Evolutionary conservation across 495 filamentous ascomycete species (phyloP), one percentile per base, ranked within the genome.

Genomic region (Neurospora sp.): DNA sequence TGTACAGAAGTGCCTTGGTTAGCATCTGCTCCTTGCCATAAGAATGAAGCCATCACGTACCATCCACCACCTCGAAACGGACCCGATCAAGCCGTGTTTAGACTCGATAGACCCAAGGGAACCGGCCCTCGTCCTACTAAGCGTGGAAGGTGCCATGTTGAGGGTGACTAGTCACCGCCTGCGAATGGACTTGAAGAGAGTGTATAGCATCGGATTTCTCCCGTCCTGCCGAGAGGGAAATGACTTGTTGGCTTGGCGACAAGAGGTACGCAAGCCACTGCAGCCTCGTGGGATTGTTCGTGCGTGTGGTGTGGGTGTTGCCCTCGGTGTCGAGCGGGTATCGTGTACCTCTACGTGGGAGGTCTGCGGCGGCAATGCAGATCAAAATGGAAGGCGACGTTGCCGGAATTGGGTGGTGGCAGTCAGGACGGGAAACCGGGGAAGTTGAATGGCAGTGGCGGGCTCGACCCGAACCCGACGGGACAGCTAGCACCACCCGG

Each of bases 61-160:
- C 70, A 78, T 78, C 88, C 87, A 89, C 76, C 88, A 86, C 72
- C 86, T 81, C 37, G 83, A 81, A 21, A 86, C 70, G 19, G 85
- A 84, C 17, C 78, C 81, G 45, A 85, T 24, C 31, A 81, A 69
- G 70, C 74, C 54, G 59, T 72, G 69, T 74, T 39, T 74, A 70
- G 42, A 40, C 45, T 62, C 73, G 70, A 66, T 75, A 2, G 36
- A 42, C 17, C 54, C n/a, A 2, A 28, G 37, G 62, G 75, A 73
- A 42, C 38, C 71, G 45, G 73, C 74, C 72, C 77, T 79, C 43
- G 80, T 66, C 24, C 54, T 62, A 31, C n/a, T 62, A 4, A 54
- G n/a, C 9, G 3, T 24, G 15, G 21, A 71, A 39, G 81, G 80
- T 19, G 84, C 78, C 82, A 84, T 83, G 70, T 75, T 73, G 62